Base-by-base conservation (phyloP, 306 rosid genomes). In the Medicago lupulina region DNA sequence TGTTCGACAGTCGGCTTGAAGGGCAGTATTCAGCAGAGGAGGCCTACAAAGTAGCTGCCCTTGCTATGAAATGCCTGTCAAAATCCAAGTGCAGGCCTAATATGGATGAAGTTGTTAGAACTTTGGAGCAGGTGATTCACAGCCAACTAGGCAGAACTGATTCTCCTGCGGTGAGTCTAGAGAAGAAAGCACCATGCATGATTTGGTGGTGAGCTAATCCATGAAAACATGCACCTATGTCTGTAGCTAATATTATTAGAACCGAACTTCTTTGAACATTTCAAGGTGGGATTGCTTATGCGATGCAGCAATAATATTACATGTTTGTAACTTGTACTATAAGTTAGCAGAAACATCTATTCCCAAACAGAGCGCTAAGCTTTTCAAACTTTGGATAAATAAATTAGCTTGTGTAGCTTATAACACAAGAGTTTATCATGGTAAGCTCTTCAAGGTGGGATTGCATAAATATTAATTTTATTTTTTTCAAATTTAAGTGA, bases 21-120 rank as follows among this genome's bases (percentile, higher is more conserved):
- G 95, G 92, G 44, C 90, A 89, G 73, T 86, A 89, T 59, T 72
- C 86, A 8, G 14, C 70, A 19, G 95, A 89, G 9, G 88, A 59
- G 23, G 88, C 92, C 46, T 76, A 2, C 12, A 89, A 80, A 76
- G 77, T 74, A 8, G 81, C 89, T 3, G 80, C 79, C 54, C 84
- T 89, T 66, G 79, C 89, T 38, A 53, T 83, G 76, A 77, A 81
- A 62, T 89, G 95, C 90, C 80, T 89, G 18, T 86, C 90, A 7
- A 91, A 86, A 63, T 49, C 84, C 76, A 86, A 79, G 84, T 70
- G 67, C 64, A 80, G 92, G 83, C 95, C 95, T 0, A 76, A 73
- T 85, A 87, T 89, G 92, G 83, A 74, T 9, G 87, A 81, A 74
- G 86, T 89, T 70, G 92, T 87, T 72, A 80, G 18, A 38, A 73